Percentiles rank a stretch among this genome's conserved stretches.
Evolutionary conservation across 371 early-diverging fungal species (phyloP).

Genomic region (Rhizopus sp.): DNA sequence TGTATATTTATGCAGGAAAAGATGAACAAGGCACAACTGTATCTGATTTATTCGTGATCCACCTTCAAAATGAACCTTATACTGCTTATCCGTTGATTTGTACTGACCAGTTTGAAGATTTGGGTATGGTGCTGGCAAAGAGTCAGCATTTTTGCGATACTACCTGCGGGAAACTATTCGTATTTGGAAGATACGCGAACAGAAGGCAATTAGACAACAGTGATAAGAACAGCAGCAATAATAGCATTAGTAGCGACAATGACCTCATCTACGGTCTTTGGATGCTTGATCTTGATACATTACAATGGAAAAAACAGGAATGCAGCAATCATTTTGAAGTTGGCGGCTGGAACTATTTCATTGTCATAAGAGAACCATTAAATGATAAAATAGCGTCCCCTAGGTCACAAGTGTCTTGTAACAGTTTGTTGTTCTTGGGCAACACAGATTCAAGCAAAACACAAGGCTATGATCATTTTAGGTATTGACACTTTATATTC

Average conservation of each 20-base stretch:
- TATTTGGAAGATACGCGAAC: constrained; percentile 53
- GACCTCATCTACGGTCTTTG: constrained; percentile 55
- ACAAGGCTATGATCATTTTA: constrained; percentile 61
- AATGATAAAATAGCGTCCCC: not conserved
- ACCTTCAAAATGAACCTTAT: constrained; percentile 42
- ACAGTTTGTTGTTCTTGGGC: constrained; percentile 49
- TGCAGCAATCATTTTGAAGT: constrained; percentile 54
- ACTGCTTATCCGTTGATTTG: constrained; percentile 35
- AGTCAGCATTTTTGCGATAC: constrained; percentile 68
- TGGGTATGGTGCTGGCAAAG: constrained; percentile 53
- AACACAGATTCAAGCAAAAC: constrained; percentile 57
- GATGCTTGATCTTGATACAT: constrained; percentile 60
- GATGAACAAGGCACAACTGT: constrained; percentile 62
- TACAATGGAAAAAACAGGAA: constrained; percentile 63
- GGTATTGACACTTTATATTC: constrained; percentile 20
- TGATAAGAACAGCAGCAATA: constrained; percentile 11
- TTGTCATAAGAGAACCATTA: constrained; percentile 35
- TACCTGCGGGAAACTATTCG: constrained; percentile 55
- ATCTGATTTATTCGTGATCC: constrained; percentile 56
- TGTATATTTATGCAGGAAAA: constrained; percentile 60
- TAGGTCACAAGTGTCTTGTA: constrained; percentile 9
- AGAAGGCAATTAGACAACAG: constrained; percentile 13
- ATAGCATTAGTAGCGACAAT: constrained; percentile 3
- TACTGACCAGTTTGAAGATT: constrained; percentile 16
- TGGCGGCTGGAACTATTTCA: constrained; percentile 67